phyloP scores from a whole-genome alignment of 768 basidiomycete species.

The Rhizopogon vesiculosus region DNA sequence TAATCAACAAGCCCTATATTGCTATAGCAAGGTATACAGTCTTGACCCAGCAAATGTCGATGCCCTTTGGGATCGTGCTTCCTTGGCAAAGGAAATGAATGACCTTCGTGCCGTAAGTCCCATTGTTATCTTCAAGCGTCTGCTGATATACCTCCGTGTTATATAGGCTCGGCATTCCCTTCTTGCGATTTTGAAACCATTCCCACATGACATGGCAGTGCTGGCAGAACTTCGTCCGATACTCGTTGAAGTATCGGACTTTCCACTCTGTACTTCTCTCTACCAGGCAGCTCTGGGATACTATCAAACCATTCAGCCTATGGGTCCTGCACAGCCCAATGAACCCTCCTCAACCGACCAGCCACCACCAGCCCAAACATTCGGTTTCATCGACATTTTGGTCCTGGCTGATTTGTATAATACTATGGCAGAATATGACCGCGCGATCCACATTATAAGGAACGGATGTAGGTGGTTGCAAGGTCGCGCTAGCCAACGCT shows the following conservation, averaged over 20 bases:
- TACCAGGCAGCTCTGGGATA: conserved; percentile 73
- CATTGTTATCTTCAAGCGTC: background rate
- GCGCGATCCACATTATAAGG: conserved; percentile 64
- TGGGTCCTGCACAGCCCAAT: conserved; percentile 40
- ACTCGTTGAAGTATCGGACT: conserved; percentile 65
- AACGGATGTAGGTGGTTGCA: conserved; percentile 87
- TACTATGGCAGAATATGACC: conserved; percentile 59
- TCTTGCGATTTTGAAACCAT: conserved; percentile 57
- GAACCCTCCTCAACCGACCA: conserved; percentile 13
- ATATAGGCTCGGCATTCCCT: conserved; percentile 23
- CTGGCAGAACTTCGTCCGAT: conserved; percentile 75
- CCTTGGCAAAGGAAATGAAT: conserved; percentile 71
- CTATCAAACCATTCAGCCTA: conserved; percentile 40
- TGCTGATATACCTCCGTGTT: background rate
- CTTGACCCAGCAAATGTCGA: conserved; percentile 79
- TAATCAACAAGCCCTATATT: conserved; percentile 87
- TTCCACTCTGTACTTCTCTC: conserved; percentile 57
- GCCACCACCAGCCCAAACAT: conserved; percentile 7
- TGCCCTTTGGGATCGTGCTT: conserved; percentile 86
- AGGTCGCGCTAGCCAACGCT: conserved; percentile 62
- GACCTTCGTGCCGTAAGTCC: conserved; percentile 59
- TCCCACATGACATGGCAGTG: conserved; percentile 74
- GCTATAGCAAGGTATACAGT: conserved; percentile 77
- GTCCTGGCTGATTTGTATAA: conserved; percentile 84
- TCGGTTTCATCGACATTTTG: conserved; percentile 52